phyloP scores from a whole-genome alignment of 2,329 filamentous ascomycete species.

The Scytalidium lignicola region DNA sequence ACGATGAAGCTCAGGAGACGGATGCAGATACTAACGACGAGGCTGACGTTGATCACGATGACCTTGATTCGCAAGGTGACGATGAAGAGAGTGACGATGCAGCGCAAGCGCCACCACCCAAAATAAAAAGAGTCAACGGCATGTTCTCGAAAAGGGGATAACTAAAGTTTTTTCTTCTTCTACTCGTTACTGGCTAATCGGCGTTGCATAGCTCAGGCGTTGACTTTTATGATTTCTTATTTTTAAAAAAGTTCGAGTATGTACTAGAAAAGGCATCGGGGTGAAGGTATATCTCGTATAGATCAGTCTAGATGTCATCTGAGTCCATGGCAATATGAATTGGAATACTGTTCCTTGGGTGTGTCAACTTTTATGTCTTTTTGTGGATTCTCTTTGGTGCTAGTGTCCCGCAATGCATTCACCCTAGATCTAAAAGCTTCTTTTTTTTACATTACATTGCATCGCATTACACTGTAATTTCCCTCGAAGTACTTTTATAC shows the following conservation, averaged over 20 bases:
- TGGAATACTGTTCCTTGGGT: neutral
- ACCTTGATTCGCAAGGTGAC: constrained; percentile 36
- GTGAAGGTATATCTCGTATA: neutral
- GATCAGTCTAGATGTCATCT: neutral
- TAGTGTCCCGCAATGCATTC: too few relatives aligned
- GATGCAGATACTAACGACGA: constrained; percentile 32
- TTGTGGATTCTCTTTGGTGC: too few relatives aligned
- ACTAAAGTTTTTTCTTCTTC: constrained; percentile 1
- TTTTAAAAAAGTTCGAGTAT: neutral
- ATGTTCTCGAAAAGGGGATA: constrained; percentile 21
- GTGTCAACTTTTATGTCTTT: too few relatives aligned
- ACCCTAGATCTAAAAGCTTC: too few relatives aligned
- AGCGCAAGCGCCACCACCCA: constrained; percentile 20
- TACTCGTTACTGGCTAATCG: constrained; percentile 9
- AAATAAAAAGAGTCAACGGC: constrained; percentile 19
- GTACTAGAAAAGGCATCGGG: neutral
- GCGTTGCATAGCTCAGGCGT: constrained; percentile 26
- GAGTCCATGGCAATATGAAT: neutral
- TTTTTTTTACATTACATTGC: too few relatives aligned
- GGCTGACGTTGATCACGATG: constrained; percentile 40
- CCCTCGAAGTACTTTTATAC: too few relatives aligned
- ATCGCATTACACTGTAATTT: too few relatives aligned
- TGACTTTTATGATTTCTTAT: constrained; percentile 7
- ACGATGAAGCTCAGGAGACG: constrained; percentile 46
- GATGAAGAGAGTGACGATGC: constrained; percentile 38